Base-by-base conservation (phyloP, 495 filamentous ascomycete genomes). In the Aspergillus cavernicola region DNA sequence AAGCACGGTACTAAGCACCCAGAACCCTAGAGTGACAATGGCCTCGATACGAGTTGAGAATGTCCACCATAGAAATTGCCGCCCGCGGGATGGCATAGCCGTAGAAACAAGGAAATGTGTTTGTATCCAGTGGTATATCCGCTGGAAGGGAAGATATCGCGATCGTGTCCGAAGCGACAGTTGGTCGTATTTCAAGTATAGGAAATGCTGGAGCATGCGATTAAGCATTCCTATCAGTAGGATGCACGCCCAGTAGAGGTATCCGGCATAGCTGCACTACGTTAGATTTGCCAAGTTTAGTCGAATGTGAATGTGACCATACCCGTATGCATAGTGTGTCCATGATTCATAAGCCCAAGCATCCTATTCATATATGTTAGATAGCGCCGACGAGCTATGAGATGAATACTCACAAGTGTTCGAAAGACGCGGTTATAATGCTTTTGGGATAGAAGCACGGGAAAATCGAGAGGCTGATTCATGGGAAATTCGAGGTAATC, bases 31-130 rank as follows among this genome's bases (percentile, higher is more conserved):
- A 2, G 77, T 62, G 4, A 71, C 57, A 2, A 80, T 45, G 1
- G 64, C 62, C 28, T 78, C 73, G 0, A 68, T 63, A 42, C 73
- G 70, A 0, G 67, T 72, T 1, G 74, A 68, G 51, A 76, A 68
- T 2, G 65, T 70, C 55, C 63, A 75, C 23, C 66, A 67, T 23
- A 75, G 43, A 3, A 73, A 24, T 1, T 55, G 16, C 29, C 67
- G 58, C n/a, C 62, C 57, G 22, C 53, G 47, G 23, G 58, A 60
- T 31, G 58, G 59, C 11, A 71, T 50, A 2, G 72, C 68, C 2
- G 64, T 54, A 19, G 73, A 64, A 12, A 70, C 52, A 7, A 70
- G 59, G 9, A 78, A 44, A 55, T 76, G 57, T 0, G 62, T 70
- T 15, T 66, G 56, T 2, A 69, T 9, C 62, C 63, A 68, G 28